phyloP scores from a whole-genome alignment of 2,329 filamentous ascomycete species.

The Colletotrichum cuscutae region DNA sequence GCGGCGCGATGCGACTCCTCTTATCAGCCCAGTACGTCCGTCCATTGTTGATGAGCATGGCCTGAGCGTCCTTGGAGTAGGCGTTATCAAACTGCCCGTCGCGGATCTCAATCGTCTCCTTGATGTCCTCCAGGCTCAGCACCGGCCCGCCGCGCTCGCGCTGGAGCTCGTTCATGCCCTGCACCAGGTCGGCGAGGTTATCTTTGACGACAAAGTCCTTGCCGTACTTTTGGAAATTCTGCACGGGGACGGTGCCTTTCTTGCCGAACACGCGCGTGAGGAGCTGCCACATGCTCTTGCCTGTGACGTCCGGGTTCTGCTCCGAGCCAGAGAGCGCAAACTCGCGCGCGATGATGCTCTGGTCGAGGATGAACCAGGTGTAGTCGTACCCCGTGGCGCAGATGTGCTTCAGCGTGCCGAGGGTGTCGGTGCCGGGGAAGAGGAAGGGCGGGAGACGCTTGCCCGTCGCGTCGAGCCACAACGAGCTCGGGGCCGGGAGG shows the following conservation, averaged over 20 bases:
- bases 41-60: conserved; percentile 69
- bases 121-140: conserved; percentile 57
- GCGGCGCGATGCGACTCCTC: conserved; percentile 60
- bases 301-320: conserved; percentile 70
- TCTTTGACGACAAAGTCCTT: conserved; percentile 69
- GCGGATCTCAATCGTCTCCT: conserved; percentile 60
- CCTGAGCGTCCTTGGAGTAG: conserved; percentile 70
- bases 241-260: conserved; percentile 64
- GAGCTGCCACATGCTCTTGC: conserved; percentile 65
- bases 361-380: conserved; percentile 70
- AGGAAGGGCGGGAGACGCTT: conserved; percentile 66
- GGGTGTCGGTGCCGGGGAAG: conserved; percentile 67
- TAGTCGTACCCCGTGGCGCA: conserved; percentile 71
- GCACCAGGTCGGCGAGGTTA: conserved; percentile 64
- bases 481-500: conserved; percentile 68
- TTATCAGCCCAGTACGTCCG: conserved; percentile 66
- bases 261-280: conserved; percentile 61
- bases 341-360: conserved; percentile 68
- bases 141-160: conserved; percentile 54
- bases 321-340: conserved; percentile 72
- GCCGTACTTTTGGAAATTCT: conserved; percentile 68
- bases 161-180: conserved; percentile 68
- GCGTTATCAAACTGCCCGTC: conserved; percentile 66
- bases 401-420: conserved; percentile 68
- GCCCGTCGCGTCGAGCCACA: conserved; percentile 71